phyloP scores from a whole-genome alignment of 495 filamentous ascomycete species.

The Penicillium malachiteum region DNA sequence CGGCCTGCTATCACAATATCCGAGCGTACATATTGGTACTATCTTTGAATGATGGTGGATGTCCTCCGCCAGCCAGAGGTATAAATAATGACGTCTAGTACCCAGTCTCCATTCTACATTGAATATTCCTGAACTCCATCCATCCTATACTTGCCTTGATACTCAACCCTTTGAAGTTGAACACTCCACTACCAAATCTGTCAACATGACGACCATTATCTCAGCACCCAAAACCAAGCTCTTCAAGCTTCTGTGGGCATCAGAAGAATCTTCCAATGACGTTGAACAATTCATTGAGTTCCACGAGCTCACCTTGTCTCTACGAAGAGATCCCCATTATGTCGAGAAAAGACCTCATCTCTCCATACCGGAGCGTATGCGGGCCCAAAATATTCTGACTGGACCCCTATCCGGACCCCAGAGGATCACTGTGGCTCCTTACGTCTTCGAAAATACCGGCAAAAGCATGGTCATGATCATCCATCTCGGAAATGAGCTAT shows the following conservation, averaged over 20 bases:
- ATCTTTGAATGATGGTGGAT: no score
- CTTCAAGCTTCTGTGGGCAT: neutral
- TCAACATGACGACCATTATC: neutral
- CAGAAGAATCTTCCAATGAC: neutral
- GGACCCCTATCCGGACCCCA: conserved; percentile 71
- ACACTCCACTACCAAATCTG: neutral
- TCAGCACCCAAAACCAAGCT: neutral
- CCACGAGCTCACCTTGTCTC: conserved; percentile 62
- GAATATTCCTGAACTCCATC: no score
- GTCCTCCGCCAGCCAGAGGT: no score
- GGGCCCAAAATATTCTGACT: conserved; percentile 70
- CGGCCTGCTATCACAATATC: no score
- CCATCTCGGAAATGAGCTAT: conserved; percentile 74
- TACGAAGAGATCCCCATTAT: conserved; percentile 62
- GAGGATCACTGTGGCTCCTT: conserved; percentile 76
- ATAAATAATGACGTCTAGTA: no score
- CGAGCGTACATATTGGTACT: no score
- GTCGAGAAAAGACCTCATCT: conserved; percentile 82
- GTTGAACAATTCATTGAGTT: conserved; percentile 70
- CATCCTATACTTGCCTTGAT: no score
- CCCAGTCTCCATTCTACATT: no score
- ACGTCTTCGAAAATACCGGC: conserved; percentile 67
- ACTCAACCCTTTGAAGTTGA: neutral
- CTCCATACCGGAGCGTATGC: conserved; percentile 65
- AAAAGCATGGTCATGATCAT: conserved; percentile 67